These are phyloP conservation scores for Xeromyces bisporus DNA, from an alignment of 495 filamentous ascomycete genomes.

Conservation along the genomic window DNA sequence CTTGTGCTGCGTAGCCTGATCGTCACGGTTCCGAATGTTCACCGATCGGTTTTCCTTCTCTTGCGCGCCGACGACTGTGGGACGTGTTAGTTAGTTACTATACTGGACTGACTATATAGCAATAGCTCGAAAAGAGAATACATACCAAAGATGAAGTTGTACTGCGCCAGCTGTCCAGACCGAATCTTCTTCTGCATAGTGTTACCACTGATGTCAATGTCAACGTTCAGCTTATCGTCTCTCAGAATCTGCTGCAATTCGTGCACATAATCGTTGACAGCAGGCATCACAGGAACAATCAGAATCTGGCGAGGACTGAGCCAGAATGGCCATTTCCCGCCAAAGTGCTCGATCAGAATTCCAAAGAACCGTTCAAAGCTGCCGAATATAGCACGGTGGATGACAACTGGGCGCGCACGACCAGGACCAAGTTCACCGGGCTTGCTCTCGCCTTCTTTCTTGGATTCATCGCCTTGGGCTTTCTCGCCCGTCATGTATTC, in stretches of 20 bases:
- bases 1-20: slow-evolving; percentile 61
- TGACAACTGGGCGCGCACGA: slow-evolving; percentile 86
- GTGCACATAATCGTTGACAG: slow-evolving; percentile 66
- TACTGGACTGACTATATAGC: too few species aligned
- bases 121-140: too few species aligned
- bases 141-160: slow-evolving; percentile 77
- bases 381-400: slow-evolving; percentile 88
- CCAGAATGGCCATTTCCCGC: slow-evolving; percentile 98
- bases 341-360: slow-evolving; percentile 89
- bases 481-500: slow-evolving; percentile 65
- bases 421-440: slow-evolving; percentile 33
- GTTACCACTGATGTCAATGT: slow-evolving; percentile 78
- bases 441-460: slow-evolving; percentile 19
- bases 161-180: slow-evolving; percentile 69
- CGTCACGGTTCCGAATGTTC: slow-evolving; percentile 84
- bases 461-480: slow-evolving; percentile 19
- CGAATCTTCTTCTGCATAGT: slow-evolving; percentile 95
- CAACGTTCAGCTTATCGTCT: slow-evolving; percentile 50
- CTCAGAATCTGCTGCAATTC: slow-evolving; percentile 51
- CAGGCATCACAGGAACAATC: slow-evolving; percentile 79
- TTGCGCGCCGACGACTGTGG: slow-evolving; percentile 61
- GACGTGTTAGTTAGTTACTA: too few species aligned
- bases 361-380: slow-evolving; percentile 90
- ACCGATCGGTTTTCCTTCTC: slow-evolving; percentile 62
- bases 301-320: slow-evolving; percentile 82